Base-by-base conservation (phyloP, 2,329 filamentous ascomycete species). In the Talaromyces funiculosus region DNA sequence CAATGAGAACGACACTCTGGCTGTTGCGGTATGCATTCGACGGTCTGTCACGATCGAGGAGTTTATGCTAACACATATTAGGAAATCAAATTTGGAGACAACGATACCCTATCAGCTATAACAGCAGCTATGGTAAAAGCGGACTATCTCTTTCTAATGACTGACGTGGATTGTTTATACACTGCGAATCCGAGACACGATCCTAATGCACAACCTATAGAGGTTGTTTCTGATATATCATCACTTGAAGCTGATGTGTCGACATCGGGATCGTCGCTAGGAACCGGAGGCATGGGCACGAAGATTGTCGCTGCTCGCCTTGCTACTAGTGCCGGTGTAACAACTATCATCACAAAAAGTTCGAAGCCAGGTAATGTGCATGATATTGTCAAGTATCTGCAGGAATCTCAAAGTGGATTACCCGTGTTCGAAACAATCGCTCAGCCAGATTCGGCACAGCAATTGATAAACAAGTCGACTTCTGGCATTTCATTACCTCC, bases 31-130 rank as follows among this genome's bases (percentile, higher is more conserved):
- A 76, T 22, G 51, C 14, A 58, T 24, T 45, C 20, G 14, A 35
- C 35, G 16, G 3, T 37, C 3, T 49, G n/a, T 14, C 37, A 5
- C 31, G 4, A 10, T 22, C 18, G 24, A 16, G 20, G 31, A 29
- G 24, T 24, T 60, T 60, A 22, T 49, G 9, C 37, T 58, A 12
- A 63, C 60, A 56, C 61, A 29, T 20, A 37, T 12, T 59, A 79
- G 71, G 94, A 99, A 82, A 99, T 99, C 78, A 97, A 97, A 80
- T 99, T 99, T 72, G 94, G 94, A 66, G 94, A 99, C 80, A 99
- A 99, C 69, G 94, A 99, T 75, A 99, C 94, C 1, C 81, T 99
- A 51, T 96, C 92, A 12, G 94, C 94, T 61, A 97, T 99, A 67
- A 96, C 94, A 0, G 91, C 94, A 0, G 94, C 90, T 66, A 97